A percentile compares a stretch with the other conserved stretches of the same genome.
Conservation (phyloP, 2,329 filamentous ascomycete genomes). For the Sporothrix humicola region DNA sequence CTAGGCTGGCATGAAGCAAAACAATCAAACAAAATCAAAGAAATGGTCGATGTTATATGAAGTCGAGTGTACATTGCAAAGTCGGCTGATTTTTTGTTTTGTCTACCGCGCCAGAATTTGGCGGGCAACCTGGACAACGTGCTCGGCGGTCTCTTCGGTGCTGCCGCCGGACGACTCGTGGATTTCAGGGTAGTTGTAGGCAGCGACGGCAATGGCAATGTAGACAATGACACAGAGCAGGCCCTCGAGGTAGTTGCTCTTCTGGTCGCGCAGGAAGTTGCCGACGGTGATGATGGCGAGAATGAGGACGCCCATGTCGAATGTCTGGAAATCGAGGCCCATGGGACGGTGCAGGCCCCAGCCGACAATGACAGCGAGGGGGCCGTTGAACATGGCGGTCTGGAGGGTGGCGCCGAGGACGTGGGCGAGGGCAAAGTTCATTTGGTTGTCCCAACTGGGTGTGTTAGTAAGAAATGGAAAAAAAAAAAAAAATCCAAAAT, state of each 20-base stretch:
- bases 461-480: not conserved
- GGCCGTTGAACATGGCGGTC: constrained; percentile 86
- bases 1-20: not conserved
- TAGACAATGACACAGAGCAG: constrained; percentile 75
- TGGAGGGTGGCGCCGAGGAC: constrained; percentile 87
- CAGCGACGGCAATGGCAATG: constrained; percentile 61
- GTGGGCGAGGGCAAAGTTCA: constrained; percentile 85
- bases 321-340: constrained; percentile 84
- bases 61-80: not conserved
- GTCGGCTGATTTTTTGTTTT: not conserved
- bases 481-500: too few relatives aligned
- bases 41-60: not conserved
- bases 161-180: not conserved
- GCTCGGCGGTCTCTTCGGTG: constrained; percentile 14
- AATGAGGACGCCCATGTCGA: constrained; percentile 81
- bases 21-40: not conserved
- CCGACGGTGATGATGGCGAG: constrained; percentile 86
- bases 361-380: constrained; percentile 79
- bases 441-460: constrained; percentile 70
- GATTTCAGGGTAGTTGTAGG: constrained; percentile 39
- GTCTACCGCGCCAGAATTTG: constrained; percentile 3
- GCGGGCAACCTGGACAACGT: constrained; percentile 14
- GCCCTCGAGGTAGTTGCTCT: constrained; percentile 90
- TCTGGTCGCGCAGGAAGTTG: constrained; percentile 84
- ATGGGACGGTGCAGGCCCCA: constrained; percentile 76